Evolutionary conservation across 495 filamentous ascomycete genomes (phyloP), one percentile per base, ranked within the genome.

Genomic region (Hypoxylon trugodes): DNA sequence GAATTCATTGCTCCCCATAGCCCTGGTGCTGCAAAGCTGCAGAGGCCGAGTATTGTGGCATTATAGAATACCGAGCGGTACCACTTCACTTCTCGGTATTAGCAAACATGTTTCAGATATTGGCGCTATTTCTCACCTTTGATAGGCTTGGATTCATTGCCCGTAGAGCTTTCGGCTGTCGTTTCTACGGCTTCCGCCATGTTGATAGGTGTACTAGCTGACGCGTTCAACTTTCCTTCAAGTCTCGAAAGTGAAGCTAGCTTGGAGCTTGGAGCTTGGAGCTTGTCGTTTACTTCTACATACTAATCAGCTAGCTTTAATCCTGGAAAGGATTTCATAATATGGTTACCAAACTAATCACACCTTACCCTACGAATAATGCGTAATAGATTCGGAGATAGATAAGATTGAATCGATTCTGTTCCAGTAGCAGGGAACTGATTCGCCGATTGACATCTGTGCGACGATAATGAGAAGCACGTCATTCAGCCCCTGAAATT

Each of bases 1-100:
- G 82, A 84, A 72, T 89, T 89, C 84, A 89, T 89, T 9, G 87
- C 87, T 21, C 79, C 80, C 87, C 87, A 89, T 61, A 89, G 83
- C 0, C 87, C 87, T 0, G 87, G 87, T 0, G 85, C 86, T 0
- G 83, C 75, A 59, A 90, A 83, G 63, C 84, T 86, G 74, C 83
- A 87, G 13, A 87, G 57, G 1, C 87, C 87, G 6, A 89, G 78
- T 19, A 90, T 80, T 12, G 84, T 77, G 26, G 85, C 83, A 76
- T 88, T 87, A 73, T 81, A 88, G 52, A 86, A 84, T 2, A 85
- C 84, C 12, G 83, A 84, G 25, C 83, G 82, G 71, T 87, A 84
- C 85, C 85, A 89, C 79, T 82, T 83, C n/a, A 84, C 84, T 84
- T 13, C 4, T 13, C 0, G n/a, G 13, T 3, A 22, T 61, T 37